Evolutionary conservation across 208 protist species (phyloP).

Genomic region (Crithidia fasciculata): DNA sequence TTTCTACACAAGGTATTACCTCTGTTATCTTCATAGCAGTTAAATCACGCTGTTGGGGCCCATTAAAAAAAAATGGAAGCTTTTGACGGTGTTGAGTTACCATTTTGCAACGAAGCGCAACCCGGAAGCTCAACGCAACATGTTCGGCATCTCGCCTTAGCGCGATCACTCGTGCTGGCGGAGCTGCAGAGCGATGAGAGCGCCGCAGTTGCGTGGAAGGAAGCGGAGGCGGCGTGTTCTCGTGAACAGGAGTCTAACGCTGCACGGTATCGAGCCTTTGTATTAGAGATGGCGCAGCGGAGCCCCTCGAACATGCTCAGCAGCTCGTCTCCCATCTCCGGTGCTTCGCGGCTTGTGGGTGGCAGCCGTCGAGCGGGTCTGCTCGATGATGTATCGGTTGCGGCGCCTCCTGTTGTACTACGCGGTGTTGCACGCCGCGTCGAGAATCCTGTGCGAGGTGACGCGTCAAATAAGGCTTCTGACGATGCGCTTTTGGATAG

Average conservation of each 20-base stretch:
- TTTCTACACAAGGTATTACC: too few relatives aligned
- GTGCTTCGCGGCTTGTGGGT: not conserved
- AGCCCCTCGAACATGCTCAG: not conserved
- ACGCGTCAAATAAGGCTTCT: too few relatives aligned
- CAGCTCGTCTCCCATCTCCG: slow-evolving; percentile 22
- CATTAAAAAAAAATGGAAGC: not conserved
- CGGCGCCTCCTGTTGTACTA: slow-evolving; percentile 3
- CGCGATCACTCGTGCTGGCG: slow-evolving; percentile 10
- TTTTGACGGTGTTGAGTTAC: slow-evolving; percentile 21
- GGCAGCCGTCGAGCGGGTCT: not conserved
- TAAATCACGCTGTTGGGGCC: too few relatives aligned
- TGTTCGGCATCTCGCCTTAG: slow-evolving; percentile 15
- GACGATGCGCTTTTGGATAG: too few relatives aligned
- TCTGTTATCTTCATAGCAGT: too few relatives aligned
- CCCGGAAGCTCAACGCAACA: not conserved
- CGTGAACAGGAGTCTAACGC: not conserved
- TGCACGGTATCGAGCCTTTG: slow-evolving; percentile 9
- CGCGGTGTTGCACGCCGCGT: too few relatives aligned
- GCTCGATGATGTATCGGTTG: slow-evolving; percentile 19
- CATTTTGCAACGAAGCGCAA: slow-evolving; percentile 6
- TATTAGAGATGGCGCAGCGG: not conserved
- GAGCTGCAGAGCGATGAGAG: slow-evolving; percentile 10
- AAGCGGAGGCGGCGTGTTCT: not conserved
- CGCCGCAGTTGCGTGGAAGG: not conserved
- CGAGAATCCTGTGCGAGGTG: too few relatives aligned